phyloP scores from a whole-genome alignment of 345 rosid genomes.

The Euphorbia lathyris region DNA sequence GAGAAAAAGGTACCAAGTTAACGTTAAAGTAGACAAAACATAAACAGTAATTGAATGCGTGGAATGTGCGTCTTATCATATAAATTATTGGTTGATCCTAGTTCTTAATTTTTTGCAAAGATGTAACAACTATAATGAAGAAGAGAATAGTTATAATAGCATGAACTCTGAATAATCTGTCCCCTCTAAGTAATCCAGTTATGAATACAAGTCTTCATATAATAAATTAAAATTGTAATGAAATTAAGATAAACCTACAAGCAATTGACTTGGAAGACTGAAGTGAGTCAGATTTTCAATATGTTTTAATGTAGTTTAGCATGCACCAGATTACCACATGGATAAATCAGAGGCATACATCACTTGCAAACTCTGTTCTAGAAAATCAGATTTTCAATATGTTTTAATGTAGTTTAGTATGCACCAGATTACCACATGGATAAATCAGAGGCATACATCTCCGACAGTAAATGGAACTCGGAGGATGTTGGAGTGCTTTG shows the following conservation, averaged over 20 bases:
- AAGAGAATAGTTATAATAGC: background rate
- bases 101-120: no score
- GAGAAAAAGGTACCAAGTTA: background rate
- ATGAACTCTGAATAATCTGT: background rate
- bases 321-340: background rate
- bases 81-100: no score
- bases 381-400: background rate
- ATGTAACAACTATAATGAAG: background rate
- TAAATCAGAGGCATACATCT: constrained; percentile 8
- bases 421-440: background rate
- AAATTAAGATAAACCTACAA: background rate
- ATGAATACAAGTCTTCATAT: background rate
- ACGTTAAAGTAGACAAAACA: no score
- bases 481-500: constrained; percentile 61
- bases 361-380: background rate
- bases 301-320: background rate
- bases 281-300: background rate
- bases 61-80: background rate
- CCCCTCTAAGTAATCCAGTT: background rate
- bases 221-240: background rate
- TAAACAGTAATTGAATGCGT: background rate
- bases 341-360: background rate
- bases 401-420: background rate
- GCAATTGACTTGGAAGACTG: background rate
- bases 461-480: constrained; percentile 72